Evolutionary conservation across 371 early-diverging fungal species (phyloP), one percentile per base, ranked within the genome.

Genomic region (Chytridium lagenaria): DNA sequence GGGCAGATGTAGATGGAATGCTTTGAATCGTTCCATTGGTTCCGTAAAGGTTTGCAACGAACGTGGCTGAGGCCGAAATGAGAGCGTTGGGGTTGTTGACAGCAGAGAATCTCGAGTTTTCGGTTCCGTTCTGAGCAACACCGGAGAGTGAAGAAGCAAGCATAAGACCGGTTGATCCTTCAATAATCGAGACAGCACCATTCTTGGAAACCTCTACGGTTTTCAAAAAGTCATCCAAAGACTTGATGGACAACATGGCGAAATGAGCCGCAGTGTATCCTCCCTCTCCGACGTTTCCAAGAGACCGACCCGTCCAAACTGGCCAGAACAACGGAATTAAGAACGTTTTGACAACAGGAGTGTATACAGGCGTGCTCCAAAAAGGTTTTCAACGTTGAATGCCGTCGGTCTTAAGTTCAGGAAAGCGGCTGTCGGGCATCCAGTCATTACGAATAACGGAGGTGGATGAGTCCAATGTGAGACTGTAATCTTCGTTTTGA

Each of bases 201-300:
- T 69, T 69, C 39, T 55, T 19, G 3, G 69, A 30, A 33, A 69
- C 37, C 10, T 33, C 12, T 5, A 69, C 44, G 22, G 59, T n/a
- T 52, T 59, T 10, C 23, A 69, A 40, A 31, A 59, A 69, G n/a
- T 33, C 30, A 30, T 69, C 69, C 16, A 69, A 39, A n/a, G 59
- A 57, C 59, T 69, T 55, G 59, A 59, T 59, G 23, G 69, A 69
- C 3, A 69, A 34, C 69, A 68, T 68, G 19, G 44, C 68, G 31
- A 68, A 68, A 34, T 68, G 68, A 23, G 68, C 68, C 2, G 68
- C 68, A 28, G 2, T 2, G 52, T 50, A 68, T 5, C 22, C 52
- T 12, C 68, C 68, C 31, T 23, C 36, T 10, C 51, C 68, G 19
- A 44, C 68, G 2, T 12, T 10, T 7, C 68, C 68, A 28, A 68